phyloP scores from a whole-genome alignment of 1,284 basidiomycete species.

The Sporisorium sorghi region DNA sequence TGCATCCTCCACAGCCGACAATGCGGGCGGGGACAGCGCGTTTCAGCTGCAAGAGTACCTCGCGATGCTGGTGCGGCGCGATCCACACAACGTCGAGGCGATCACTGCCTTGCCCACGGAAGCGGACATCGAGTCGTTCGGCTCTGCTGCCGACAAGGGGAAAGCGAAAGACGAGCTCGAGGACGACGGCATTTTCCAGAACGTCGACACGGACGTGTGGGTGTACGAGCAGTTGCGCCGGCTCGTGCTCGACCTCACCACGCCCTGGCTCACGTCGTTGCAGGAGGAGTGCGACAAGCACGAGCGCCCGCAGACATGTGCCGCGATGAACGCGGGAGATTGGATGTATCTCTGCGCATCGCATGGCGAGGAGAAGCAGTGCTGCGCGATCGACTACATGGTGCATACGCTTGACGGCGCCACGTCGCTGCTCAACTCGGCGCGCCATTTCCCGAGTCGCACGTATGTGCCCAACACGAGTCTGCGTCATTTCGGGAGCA shows the following conservation, averaged over 20 bases:
- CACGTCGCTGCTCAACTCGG: conserved; percentile 89
- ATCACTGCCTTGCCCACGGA: conserved; percentile 76
- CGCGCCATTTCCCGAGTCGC: conserved; percentile 81
- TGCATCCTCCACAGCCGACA: conserved; percentile 5
- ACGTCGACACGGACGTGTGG: conserved; percentile 80
- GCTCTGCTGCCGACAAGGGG: conserved; percentile 62
- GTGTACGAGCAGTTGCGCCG: conserved; percentile 93
- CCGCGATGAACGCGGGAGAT: conserved; percentile 96
- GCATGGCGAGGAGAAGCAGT: conserved; percentile 74
- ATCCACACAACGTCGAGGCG: conserved; percentile 86
- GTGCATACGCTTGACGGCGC: conserved; percentile 93
- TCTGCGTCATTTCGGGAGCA: conserved; percentile 85
- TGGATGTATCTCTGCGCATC: conserved; percentile 97
- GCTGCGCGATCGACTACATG: conserved; percentile 97
- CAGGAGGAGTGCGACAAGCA: conserved; percentile 78
- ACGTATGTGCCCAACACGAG: conserved; percentile 76
- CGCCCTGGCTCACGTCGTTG: conserved; percentile 86
- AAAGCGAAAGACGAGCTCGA: conserved; percentile 55
- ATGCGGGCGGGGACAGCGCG: conserved; percentile 76
- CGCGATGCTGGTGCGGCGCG: conserved; percentile 81
- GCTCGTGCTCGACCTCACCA: conserved; percentile 88
- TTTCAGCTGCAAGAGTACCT: conserved; percentile 97
- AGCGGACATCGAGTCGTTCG: conserved; percentile 37
- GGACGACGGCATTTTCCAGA: conserved; percentile 25
- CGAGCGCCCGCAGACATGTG: conserved; percentile 74